A percentile compares a stretch with the other conserved stretches of the same genome.
Evolutionary conservation across 805 yeast genomes (phyloP).

Genomic region (Metschnikowia borealis): DNA sequence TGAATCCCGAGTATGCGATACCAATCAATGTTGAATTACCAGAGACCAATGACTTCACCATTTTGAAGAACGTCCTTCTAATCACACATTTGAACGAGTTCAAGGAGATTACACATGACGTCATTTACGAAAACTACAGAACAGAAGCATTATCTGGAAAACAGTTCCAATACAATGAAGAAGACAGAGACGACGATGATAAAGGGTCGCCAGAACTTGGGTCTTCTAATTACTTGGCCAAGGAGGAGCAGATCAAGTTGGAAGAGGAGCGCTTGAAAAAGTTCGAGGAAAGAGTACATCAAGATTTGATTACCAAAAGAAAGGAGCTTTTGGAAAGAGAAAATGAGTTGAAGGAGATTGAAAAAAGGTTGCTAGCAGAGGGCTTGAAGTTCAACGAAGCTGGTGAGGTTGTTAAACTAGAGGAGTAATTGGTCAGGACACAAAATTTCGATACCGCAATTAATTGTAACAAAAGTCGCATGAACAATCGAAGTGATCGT

Average conservation of each 20-base stretch:
- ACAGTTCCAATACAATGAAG: slow-evolving; percentile 36
- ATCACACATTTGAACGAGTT: slow-evolving; percentile 84
- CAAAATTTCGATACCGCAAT: neutral
- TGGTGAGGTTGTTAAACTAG: slow-evolving; percentile 18
- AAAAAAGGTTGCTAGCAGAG: slow-evolving; percentile 60
- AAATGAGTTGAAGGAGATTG: slow-evolving; percentile 78
- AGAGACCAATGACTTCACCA: slow-evolving; percentile 73
- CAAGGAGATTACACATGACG: slow-evolving; percentile 84
- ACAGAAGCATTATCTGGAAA: slow-evolving; percentile 77
- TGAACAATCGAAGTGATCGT: neutral
- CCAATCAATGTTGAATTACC: slow-evolving; percentile 65
- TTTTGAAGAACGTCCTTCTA: slow-evolving; percentile 72
- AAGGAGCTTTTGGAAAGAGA: slow-evolving; percentile 82
- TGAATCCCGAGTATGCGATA: slow-evolving; percentile 46
- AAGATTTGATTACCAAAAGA: slow-evolving; percentile 74
- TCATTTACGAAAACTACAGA: slow-evolving; percentile 83
- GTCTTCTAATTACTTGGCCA: slow-evolving; percentile 41
- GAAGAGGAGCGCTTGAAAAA: slow-evolving; percentile 87
- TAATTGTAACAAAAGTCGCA: neutral
- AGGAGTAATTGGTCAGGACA: slow-evolving; percentile 8
- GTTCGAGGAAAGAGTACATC: slow-evolving; percentile 86
- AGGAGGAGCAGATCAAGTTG: slow-evolving; percentile 84
- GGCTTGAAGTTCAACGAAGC: slow-evolving; percentile 40
- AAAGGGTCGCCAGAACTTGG: slow-evolving; percentile 8
- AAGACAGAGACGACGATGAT: slow-evolving; percentile 7